Evolutionary conservation across 148 eudicot genomes (phyloP), one percentile per base, ranked within the genome.

Genomic region (Heliosperma pusillum): DNA sequence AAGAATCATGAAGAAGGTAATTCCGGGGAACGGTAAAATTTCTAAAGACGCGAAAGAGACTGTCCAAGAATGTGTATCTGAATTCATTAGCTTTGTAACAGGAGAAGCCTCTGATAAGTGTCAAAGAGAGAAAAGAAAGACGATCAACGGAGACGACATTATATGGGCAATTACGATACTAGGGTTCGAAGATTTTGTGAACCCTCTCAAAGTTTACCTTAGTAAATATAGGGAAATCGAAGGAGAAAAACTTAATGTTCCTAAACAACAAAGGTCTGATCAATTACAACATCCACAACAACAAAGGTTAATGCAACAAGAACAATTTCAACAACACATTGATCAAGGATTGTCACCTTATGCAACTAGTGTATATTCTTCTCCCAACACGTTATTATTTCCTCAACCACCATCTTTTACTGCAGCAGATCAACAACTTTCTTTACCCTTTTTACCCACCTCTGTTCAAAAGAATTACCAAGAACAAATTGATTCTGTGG

Each of bases 11-110:
- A 90, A 90, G 72, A 90, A 90, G 72, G 86, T 83, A 10, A 81
- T 88, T 10, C 96, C 96, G 1, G 76, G 75, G 0, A 85, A 76
- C 1, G 92, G 89, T 0, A 90, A 90, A 70, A 87, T 88, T 44
- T 88, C 96, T 0, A 90, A 90, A n/a, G 96, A 90, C 0, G 96
- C 96, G 0, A 90, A 90, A 53, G 96, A 90, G 80, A 88, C 89
- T 0, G 90, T 88, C 3, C 96, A 90, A 69, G 92, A 90, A 80
- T 90, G 96, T 16, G 96, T 90, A 1, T 90, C 96, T 0, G 96
- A 90, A 66, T 90, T 90, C 82, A 90, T 90, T 10, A 88, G 96
- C 65, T 90, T 90, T 33, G 86, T 90, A 11, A 90, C 96, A 0
- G 92, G 92, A 4, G 96, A 90, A 65, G 92, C 96, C 1, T 87